Conservation (phyloP, 106 monocot genomes). For the Allium sativum region DNA sequence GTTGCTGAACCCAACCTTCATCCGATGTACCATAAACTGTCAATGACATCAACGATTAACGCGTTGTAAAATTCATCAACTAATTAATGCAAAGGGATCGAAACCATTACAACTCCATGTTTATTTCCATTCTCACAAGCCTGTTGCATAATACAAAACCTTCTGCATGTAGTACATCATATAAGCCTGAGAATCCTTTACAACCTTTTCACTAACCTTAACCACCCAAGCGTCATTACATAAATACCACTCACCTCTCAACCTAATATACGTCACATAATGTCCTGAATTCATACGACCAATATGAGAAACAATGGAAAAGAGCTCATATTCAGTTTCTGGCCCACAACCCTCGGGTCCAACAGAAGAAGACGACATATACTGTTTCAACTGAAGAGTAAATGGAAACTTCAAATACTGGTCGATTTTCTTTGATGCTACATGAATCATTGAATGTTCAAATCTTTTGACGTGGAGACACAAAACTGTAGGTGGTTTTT, state of each 20-base stretch:
- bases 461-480: conserved; percentile 72
- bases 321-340: conserved; percentile 51
- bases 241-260: conserved; percentile 48
- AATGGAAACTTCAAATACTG: conserved; percentile 50
- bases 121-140: not conserved
- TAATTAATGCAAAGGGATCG: too few relatives aligned
- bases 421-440: conserved; percentile 40
- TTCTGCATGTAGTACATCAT: conserved; percentile 59
- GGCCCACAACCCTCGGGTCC: conserved; percentile 36
- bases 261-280: conserved; percentile 43
- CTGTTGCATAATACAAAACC: conserved; percentile 15
- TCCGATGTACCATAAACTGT: too few relatives aligned
- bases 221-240: conserved; percentile 73
- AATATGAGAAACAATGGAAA: conserved; percentile 55
- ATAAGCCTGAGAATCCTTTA: conserved; percentile 42
- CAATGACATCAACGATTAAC: too few relatives aligned
- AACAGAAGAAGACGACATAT: conserved; percentile 45
- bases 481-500: conserved; percentile 40
- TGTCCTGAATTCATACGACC: conserved; percentile 54
- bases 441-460: conserved; percentile 21
- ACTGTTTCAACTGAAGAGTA: conserved; percentile 51
- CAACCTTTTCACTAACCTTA: conserved; percentile 32
- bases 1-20: too few relatives aligned
- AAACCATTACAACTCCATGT: too few relatives aligned
- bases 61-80: too few relatives aligned